Percentiles rank a stretch among this genome's conserved stretches.
Conservation (phyloP, 352 stramenopile genomes). For the Globisporangium camurandrum region DNA sequence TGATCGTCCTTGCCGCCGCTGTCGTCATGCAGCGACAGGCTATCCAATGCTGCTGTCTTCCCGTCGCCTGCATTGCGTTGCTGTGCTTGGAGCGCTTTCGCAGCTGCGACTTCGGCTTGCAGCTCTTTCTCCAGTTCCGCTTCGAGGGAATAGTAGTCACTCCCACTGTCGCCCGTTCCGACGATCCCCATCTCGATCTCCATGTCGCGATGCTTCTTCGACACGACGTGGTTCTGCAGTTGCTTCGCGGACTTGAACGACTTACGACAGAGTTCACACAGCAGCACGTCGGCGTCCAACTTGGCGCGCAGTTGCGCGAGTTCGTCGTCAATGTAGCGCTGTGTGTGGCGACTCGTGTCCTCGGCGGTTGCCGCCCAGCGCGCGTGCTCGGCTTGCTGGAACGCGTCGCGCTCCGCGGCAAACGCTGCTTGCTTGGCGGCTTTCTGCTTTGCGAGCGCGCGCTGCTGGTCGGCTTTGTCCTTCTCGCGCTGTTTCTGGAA, state of each 20-base stretch:
- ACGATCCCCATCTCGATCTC: constrained; percentile 57
- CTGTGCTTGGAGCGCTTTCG: no score
- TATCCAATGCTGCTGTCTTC: background rate
- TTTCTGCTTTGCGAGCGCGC: constrained; percentile 46
- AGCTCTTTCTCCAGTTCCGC: constrained; percentile 53
- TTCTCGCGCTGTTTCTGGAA: constrained; percentile 64
- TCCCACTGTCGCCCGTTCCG: constrained; percentile 10
- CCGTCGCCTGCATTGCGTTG: no score
- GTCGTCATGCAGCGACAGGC: background rate
- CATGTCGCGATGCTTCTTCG: constrained; percentile 78
- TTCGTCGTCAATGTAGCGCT: constrained; percentile 56
- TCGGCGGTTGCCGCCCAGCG: constrained; percentile 37
- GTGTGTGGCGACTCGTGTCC: constrained; percentile 38
- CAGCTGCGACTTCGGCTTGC: constrained; percentile 42
- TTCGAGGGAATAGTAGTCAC: constrained; percentile 46
- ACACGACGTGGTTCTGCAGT: constrained; percentile 68
- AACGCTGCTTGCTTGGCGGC: constrained; percentile 51
- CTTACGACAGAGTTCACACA: constrained; percentile 79
- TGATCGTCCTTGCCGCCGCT: constrained; percentile 1
- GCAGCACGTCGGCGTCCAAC: constrained; percentile 54
- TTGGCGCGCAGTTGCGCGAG: constrained; percentile 58
- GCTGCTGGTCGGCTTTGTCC: constrained; percentile 36
- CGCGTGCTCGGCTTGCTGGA: constrained; percentile 62
- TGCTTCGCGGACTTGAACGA: constrained; percentile 82
- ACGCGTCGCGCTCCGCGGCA: constrained; percentile 47